A percentile compares a stretch with the other conserved stretches of the same genome.
Evolutionary conservation across 2,329 filamentous ascomycete species (phyloP).

Genomic region (Cladosporium cucumerinum): DNA sequence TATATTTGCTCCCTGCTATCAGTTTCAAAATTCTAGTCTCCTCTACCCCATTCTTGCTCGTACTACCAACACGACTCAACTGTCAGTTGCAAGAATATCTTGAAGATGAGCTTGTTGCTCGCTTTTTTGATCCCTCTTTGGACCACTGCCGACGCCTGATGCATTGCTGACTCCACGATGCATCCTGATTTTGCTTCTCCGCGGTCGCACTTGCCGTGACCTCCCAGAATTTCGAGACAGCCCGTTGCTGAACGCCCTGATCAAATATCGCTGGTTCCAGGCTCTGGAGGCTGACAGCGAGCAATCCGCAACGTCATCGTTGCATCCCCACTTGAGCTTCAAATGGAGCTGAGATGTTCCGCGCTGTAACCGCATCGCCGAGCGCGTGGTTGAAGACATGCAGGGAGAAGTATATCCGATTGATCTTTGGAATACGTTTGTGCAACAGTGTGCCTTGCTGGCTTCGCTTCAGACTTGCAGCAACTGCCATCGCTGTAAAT

Average conservation of each 20-base stretch:
- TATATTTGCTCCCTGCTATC: background rate
- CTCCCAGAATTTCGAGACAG: background rate
- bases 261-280: background rate
- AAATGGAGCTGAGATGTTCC: background rate
- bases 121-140: background rate
- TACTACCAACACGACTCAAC: background rate
- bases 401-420: background rate
- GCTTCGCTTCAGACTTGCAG: background rate
- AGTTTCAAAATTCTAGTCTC: background rate
- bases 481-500: background rate
- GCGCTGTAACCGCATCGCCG: background rate
- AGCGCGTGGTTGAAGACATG: background rate
- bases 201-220: background rate
- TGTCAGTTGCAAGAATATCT: background rate
- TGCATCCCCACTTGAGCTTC: background rate
- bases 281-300: background rate
- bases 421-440: background rate
- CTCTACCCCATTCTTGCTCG: background rate
- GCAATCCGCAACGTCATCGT: background rate
- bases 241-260: background rate
- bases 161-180: background rate
- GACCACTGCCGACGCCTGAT: background rate
- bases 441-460: background rate
- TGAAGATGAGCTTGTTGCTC: background rate
- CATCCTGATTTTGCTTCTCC: background rate